Conservation (phyloP, 495 filamentous ascomycete genomes). For the Schizothecium vesticola region DNA sequence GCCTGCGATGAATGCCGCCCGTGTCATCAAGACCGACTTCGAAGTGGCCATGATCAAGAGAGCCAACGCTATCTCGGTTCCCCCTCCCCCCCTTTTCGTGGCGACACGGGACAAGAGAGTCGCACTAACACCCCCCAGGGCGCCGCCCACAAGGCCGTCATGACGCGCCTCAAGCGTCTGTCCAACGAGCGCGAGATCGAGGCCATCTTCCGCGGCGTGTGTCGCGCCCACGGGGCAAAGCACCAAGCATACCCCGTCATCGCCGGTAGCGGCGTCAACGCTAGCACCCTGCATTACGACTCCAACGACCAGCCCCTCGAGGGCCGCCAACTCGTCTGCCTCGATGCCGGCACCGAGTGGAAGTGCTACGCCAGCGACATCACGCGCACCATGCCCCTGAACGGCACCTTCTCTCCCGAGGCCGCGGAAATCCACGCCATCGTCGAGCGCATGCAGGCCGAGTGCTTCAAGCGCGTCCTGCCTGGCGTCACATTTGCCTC, state of each 20-base stretch:
- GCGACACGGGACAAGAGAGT: neutral
- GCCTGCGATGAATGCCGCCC: constrained; percentile 64
- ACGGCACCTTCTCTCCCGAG: constrained; percentile 59
- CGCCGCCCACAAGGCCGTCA: constrained; percentile 64
- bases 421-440: constrained; percentile 64
- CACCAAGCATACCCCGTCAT: constrained; percentile 85
- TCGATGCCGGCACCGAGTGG: constrained; percentile 85
- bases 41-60: constrained; percentile 73
- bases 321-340: constrained; percentile 63
- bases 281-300: constrained; percentile 78
- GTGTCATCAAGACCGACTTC: constrained; percentile 73
- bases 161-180: constrained; percentile 53
- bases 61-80: constrained; percentile 65
- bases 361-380: constrained; percentile 86
- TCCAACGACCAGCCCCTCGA: constrained; percentile 66
- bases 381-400: constrained; percentile 78
- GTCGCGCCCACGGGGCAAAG: constrained; percentile 63
- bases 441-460: constrained; percentile 77
- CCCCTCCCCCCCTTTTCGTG: neutral
- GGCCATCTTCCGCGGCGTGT: constrained; percentile 65
- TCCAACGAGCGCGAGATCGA: constrained; percentile 79
- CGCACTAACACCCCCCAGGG: constrained; percentile 21
- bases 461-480: constrained; percentile 61
- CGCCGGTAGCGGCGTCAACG: constrained; percentile 71
- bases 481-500: constrained; percentile 62